Base-by-base conservation (phyloP, 2,329 filamentous ascomycete genomes). In the Talaromyces verruculosus region DNA sequence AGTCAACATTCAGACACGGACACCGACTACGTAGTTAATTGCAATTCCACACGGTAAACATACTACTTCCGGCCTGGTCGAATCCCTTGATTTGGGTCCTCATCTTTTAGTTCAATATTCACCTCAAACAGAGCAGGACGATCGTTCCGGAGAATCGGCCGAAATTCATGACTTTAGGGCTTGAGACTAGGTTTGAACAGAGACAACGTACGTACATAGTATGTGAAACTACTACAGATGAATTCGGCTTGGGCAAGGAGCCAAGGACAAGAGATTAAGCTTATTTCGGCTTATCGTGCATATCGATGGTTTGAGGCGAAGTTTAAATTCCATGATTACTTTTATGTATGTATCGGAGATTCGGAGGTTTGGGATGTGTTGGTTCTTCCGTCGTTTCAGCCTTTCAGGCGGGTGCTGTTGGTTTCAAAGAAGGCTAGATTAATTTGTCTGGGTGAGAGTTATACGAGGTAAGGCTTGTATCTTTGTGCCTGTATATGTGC, bases 61-160 rank as follows among this genome's bases (percentile, higher is more conserved):
- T 59, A 35, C 39, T 35, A n/a, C 17, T 30, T 43, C 25, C 19
- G 11, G 37, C 35, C 57, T 59, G 43, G 57, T 43, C 55, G 4
- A 58, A 58, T 43, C 57, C 57, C 35, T 59, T 59, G 37, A 37
- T 25, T 43, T 43, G 37, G 57, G 37, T 59, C 51, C 30, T 37
- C n/a, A 7, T 15, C n/a, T n/a, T 25, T 25, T 25, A 25, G 25
- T 25, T 25, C 25, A 25, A 25, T 3, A 3, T 25, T 25, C 25
- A 25, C 3, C 25, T 25, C 25, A 25, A 25, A 25, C 25, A 25
- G 4, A 4, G 17, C 19, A 25, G 11, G 25, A 15, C 6, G 19
- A 47, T 25, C 10, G 28, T 30, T 30, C 25, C 25, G 25, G 25
- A 25, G 41, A n/a, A 28, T 19, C 11, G n/a, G 39, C 22, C 8